phyloP scores from a whole-genome alignment of 305 asterid genomes.

The Fraxinus dipetala region DNA sequence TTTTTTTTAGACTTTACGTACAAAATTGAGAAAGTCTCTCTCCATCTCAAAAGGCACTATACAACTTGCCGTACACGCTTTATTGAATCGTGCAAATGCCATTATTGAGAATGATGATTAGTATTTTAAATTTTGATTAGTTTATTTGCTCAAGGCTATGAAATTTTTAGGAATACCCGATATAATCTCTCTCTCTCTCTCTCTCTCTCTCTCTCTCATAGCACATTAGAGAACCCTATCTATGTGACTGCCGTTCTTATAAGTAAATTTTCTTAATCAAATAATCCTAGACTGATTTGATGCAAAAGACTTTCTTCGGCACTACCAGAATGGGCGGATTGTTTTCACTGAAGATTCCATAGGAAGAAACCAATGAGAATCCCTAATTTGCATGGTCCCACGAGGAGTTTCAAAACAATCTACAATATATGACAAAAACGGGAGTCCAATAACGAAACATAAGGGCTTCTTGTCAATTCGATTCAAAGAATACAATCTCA shows the following conservation, averaged over 20 bases:
- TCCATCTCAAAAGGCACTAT: constrained; percentile 17
- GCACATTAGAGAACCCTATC: background rate
- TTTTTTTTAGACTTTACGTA: too few relatives aligned
- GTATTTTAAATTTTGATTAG: background rate
- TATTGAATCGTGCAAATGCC: background rate
- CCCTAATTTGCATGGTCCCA: constrained; percentile 74
- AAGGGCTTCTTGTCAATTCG: constrained; percentile 67
- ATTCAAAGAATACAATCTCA: constrained; percentile 67
- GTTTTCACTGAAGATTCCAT: constrained; percentile 89
- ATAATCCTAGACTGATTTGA: constrained; percentile 47
- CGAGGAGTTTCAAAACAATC: constrained; percentile 57
- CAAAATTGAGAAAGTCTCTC: background rate
- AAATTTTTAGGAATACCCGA: background rate
- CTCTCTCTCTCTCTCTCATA: background rate
- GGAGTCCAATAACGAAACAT: constrained; percentile 78
- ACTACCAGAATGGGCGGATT: constrained; percentile 47
- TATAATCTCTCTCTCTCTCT: too few relatives aligned
- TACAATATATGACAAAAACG: constrained; percentile 53
- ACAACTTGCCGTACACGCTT: background rate
- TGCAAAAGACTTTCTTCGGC: constrained; percentile 52
- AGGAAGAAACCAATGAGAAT: constrained; percentile 95
- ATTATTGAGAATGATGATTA: constrained; percentile 23
- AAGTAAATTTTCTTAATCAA: background rate
- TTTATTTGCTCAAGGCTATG: background rate
- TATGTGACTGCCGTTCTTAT: background rate